phyloP scores from a whole-genome alignment of 2,329 filamentous ascomycete genomes.

The Didymosphaeria variabile region DNA sequence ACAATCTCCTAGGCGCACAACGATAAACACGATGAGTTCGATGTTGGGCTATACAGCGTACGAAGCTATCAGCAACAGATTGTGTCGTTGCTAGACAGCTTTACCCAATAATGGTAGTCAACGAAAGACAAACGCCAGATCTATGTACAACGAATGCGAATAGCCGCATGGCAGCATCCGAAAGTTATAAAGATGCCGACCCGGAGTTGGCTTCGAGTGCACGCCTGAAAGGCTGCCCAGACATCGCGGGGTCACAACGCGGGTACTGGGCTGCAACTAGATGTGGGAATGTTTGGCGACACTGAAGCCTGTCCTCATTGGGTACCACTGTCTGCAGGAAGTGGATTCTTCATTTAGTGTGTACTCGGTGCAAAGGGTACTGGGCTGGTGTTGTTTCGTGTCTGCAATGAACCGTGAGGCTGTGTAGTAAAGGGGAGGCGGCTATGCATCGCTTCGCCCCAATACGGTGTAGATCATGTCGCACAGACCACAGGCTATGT shows the following conservation, averaged over 20 bases:
- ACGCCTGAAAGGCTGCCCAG: background rate
- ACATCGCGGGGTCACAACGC: background rate
- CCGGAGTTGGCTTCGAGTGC: background rate
- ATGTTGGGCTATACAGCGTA: background rate
- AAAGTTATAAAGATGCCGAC: background rate
- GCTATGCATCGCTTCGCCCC: background rate
- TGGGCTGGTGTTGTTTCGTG: background rate
- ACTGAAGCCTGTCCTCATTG: background rate
- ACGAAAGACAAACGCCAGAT: no score
- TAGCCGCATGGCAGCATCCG: background rate
- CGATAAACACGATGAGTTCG: background rate
- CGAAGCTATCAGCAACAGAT: background rate
- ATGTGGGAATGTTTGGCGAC: background rate
- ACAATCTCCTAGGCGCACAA: no score
- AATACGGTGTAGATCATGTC: background rate
- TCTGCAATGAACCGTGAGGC: constrained; percentile 9
- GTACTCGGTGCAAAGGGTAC: background rate
- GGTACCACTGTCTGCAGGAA: background rate
- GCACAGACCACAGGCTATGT: constrained; percentile 8
- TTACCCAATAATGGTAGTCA: background rate
- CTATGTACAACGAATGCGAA: no score
- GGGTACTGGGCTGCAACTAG: background rate
- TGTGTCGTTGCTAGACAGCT: background rate
- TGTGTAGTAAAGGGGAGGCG: constrained; percentile 2
- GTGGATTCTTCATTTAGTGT: background rate